Conservation (phyloP, 352 stramenopile genomes). For the Pythium rhizo-oryzae region DNA sequence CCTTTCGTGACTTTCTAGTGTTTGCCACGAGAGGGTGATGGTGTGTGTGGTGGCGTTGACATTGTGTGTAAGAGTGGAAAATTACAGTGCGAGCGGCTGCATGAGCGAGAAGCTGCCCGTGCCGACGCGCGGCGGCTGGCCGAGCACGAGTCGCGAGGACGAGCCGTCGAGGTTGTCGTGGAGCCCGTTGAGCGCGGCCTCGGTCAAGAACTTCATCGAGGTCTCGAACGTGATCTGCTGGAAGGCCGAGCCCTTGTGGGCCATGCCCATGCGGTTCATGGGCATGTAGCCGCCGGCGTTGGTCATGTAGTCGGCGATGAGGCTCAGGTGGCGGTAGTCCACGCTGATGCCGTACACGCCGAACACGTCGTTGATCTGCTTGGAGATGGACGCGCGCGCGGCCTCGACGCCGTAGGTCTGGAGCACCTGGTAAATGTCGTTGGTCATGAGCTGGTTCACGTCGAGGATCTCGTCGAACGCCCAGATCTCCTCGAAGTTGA, state of each 20-base stretch:
- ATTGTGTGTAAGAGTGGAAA: not conserved
- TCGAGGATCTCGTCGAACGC: slow-evolving; percentile 91
- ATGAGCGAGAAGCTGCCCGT: slow-evolving; percentile 96
- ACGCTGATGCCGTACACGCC: slow-evolving; percentile 99
- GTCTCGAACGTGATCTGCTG: slow-evolving; percentile 99
- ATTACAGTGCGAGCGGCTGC: slow-evolving; percentile 83
- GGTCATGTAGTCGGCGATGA: slow-evolving; percentile 99
- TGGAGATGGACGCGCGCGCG: slow-evolving; percentile 96
- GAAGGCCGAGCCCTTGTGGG: slow-evolving; percentile 94
- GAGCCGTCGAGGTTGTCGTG: slow-evolving; percentile 93
- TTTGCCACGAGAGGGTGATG: not conserved
- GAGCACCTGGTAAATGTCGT: slow-evolving; percentile 98
- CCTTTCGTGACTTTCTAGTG: too few species aligned
- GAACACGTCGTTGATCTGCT: slow-evolving; percentile 99
- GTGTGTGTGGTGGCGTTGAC: not conserved
- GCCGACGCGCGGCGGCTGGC: slow-evolving; percentile 93
- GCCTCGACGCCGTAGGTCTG: slow-evolving; percentile 99
- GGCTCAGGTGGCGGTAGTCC: slow-evolving; percentile 96
- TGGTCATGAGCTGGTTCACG: slow-evolving; percentile 96
- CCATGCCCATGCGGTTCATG: slow-evolving; percentile 98
- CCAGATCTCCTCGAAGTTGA: slow-evolving; percentile 99
- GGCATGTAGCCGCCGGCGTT: slow-evolving; percentile 96
- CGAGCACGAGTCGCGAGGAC: slow-evolving; percentile 95
- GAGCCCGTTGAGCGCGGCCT: slow-evolving; percentile 92
- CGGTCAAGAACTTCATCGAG: slow-evolving; percentile 98